Base-by-base conservation (phyloP, 768 basidiomycete genomes). In the Lyophyllum shimeji region DNA sequence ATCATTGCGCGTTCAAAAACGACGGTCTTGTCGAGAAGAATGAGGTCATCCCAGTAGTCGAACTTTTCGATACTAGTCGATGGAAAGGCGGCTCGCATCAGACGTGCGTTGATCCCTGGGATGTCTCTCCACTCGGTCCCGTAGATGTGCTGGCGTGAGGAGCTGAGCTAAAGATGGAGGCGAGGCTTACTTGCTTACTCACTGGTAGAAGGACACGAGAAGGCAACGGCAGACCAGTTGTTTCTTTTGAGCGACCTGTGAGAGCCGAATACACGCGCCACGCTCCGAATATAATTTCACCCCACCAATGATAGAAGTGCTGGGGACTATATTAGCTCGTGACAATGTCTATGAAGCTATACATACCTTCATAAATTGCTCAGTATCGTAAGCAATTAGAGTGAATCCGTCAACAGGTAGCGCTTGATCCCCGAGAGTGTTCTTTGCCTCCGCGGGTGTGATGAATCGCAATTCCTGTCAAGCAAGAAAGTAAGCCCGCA, bases 61-160 rank as follows among this genome's bases (percentile, higher is more conserved):
- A 76, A 71, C 27, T 77, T 72, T 58, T 89, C 86, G 25, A 90
- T 79, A 1, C 84, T 69, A 6, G 80, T 63, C 9, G 71, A 74
- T 5, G 87, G 87, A 65, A 90, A 90, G 0, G 80, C 80, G 4
- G 83, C 79, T 23, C 85, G 82, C 57, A 90, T 74, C 57, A 90
- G 75, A 47, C 83, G 82, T 18, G 82, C 77, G 24, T 62, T 64
- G 9, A 66, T 49, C 11, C 63, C 65, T 17, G 63, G 54, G n/a
- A n/a, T 21, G 42, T 66, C 65, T 18, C 57, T 56, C 65, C 65
- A 66, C 48, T 66, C 65, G 29, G 59, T 56, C n/a, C 55, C 43
- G 23, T 58, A 57, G 18, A 64, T 55, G 18, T 62, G 59, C 65
- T 66, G 18, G 11, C 24, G 4, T n/a, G 23, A 34, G 1, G 37